These are phyloP conservation scores for Diaporthe batatas DNA, from an alignment of 2,329 filamentous ascomycete genomes.

Conservation along the genomic window DNA sequence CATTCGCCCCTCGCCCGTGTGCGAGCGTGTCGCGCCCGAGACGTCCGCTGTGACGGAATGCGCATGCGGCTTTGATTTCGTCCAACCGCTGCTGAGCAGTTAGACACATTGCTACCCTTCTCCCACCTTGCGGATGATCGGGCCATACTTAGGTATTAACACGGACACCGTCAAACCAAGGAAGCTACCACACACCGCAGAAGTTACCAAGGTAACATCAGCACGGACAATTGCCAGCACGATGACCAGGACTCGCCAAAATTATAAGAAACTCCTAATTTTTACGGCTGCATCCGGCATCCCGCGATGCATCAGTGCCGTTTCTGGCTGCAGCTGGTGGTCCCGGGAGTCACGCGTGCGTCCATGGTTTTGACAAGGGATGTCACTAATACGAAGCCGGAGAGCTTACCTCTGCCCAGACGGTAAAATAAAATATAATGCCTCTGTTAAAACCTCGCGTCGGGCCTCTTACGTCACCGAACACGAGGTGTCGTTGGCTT, in stretches of 20 bases:
- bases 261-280: slow-evolving; percentile 3
- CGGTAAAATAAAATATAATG: background rate
- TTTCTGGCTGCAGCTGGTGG: slow-evolving; percentile 6
- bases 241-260: background rate
- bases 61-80: slow-evolving; percentile 19
- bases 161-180: slow-evolving; percentile 7
- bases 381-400: background rate
- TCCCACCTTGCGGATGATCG: slow-evolving; percentile 3
- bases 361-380: background rate
- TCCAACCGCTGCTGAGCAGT: background rate
- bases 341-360: background rate
- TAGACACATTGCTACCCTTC: background rate
- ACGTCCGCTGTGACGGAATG: slow-evolving; percentile 21
- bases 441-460: slow-evolving; percentile 8
- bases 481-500: slow-evolving; percentile 20
- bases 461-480: slow-evolving; percentile 21
- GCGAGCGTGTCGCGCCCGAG: slow-evolving; percentile 19
- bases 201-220: background rate
- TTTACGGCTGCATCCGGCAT: background rate
- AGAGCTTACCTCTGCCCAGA: background rate
- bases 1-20: background rate
- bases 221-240: slow-evolving; percentile 14
- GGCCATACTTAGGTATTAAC: background rate
- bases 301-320: slow-evolving; percentile 5
- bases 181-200: slow-evolving; percentile 6